Evolutionary conservation across 1,284 basidiomycete genomes (phyloP).

Genomic region (Anthracocystis panici-leucophaei): DNA sequence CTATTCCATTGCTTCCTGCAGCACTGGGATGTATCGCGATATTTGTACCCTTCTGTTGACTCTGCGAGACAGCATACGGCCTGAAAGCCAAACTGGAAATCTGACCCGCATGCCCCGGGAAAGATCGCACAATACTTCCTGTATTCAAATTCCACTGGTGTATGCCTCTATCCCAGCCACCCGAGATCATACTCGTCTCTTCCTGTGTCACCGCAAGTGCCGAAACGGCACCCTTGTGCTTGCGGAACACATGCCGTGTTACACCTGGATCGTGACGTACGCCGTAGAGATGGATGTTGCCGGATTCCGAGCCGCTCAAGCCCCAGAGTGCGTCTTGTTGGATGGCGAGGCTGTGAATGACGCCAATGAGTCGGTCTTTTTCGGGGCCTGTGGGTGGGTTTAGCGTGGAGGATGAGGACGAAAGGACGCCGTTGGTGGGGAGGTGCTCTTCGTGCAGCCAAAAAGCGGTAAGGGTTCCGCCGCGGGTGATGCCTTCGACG

Average conservation of each 20-base stretch:
- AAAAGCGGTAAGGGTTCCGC: constrained; percentile 87
- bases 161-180: constrained; percentile 93
- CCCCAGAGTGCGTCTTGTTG: constrained; percentile 66
- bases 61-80: constrained; percentile 71
- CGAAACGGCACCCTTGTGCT: constrained; percentile 84
- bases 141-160: constrained; percentile 99
- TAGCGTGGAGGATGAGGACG: constrained; percentile 2
- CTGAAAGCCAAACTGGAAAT: constrained; percentile 84
- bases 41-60: constrained; percentile 37
- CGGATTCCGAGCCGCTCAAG: constrained; percentile 60
- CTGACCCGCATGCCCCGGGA: constrained; percentile 86
- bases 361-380: constrained; percentile 55
- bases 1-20: background rate
- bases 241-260: constrained; percentile 78
- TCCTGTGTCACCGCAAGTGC: constrained; percentile 82
- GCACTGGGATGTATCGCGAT: constrained; percentile 38
- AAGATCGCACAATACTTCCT: constrained; percentile 82
- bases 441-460: constrained; percentile 75
- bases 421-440: constrained; percentile 7
- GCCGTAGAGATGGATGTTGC: constrained; percentile 81
- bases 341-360: constrained; percentile 65
- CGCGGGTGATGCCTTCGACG: constrained; percentile 91
- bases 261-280: constrained; percentile 91
- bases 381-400: constrained; percentile 8
- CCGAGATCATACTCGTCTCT: constrained; percentile 87